These are phyloP conservation scores for Annulohypoxylon bovei DNA, from an alignment of 495 filamentous ascomycete species.

Conservation along the genomic window DNA sequence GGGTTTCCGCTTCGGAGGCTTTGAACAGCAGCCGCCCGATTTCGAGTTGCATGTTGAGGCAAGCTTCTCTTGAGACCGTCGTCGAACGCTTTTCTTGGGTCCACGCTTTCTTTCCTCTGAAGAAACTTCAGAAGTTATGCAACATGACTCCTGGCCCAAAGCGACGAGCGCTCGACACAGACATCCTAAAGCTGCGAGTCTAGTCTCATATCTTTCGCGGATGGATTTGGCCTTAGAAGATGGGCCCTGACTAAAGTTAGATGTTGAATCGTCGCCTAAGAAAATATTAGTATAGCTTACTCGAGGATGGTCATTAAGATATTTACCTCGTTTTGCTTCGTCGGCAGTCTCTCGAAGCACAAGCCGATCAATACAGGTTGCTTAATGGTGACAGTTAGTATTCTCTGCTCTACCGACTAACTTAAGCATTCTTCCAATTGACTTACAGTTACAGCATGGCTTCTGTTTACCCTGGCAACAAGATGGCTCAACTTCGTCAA, in stretches of 20 bases:
- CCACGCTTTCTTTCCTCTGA: slow-evolving; percentile 41
- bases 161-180: slow-evolving; percentile 64
- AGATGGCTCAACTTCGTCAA: slow-evolving; percentile 16
- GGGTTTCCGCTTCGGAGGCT: slow-evolving; percentile 3
- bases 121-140: slow-evolving; percentile 39
- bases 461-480: slow-evolving; percentile 53
- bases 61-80: slow-evolving; percentile 17
- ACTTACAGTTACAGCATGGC: slow-evolving; percentile 53
- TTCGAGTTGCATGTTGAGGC: slow-evolving; percentile 8
- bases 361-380: slow-evolving; percentile 59
- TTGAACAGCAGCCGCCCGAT: slow-evolving; percentile 17
- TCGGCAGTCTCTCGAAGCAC: slow-evolving; percentile 53
- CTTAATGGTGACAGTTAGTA: slow-evolving; percentile 47
- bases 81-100: slow-evolving; percentile 24
- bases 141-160: slow-evolving; percentile 64
- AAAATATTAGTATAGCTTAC: slow-evolving; percentile 24
- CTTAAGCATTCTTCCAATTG: slow-evolving; percentile 30
- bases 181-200: slow-evolving; percentile 61
- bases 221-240: slow-evolving; percentile 45
- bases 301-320: background rate
- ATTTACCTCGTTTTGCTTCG: slow-evolving; percentile 26
- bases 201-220: slow-evolving; percentile 51
- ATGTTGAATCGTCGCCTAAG: slow-evolving; percentile 25
- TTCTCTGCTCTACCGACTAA: background rate
- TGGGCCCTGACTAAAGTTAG: slow-evolving; percentile 41